Percentiles rank a stretch among this genome's conserved stretches.
Conservation (phyloP, 1,284 basidiomycete species). For the Grifola frondosa region DNA sequence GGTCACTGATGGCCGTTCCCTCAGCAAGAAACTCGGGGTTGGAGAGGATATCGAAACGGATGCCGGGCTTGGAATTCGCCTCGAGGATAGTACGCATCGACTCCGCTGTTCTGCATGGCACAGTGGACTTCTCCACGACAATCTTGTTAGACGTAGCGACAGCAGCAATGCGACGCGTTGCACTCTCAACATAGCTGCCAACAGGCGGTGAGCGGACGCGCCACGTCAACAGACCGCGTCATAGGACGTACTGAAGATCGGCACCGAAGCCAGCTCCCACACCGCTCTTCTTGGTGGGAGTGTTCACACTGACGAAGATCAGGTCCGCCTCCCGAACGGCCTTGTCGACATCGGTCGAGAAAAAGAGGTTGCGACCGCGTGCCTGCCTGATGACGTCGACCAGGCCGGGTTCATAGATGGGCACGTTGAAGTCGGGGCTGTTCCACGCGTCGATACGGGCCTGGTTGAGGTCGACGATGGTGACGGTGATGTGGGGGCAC, state of each 20-base stretch:
- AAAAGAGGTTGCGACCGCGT: constrained; percentile 95
- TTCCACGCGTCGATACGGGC: constrained; percentile 97
- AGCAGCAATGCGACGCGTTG: constrained; percentile 92
- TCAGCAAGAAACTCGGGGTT: constrained; percentile 99
- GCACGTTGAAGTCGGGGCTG: constrained; percentile 68
- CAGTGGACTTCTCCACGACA: constrained; percentile 99
- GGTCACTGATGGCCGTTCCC: constrained; percentile 92
- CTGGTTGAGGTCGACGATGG: constrained; percentile 97
- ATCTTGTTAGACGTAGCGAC: constrained; percentile 94
- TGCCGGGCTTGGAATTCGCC: constrained; percentile 91
- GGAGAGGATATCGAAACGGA: constrained; percentile 96
- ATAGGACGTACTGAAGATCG: constrained; percentile 79
- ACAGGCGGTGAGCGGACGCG: neutral
- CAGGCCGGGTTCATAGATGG: constrained; percentile 98
- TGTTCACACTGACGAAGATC: constrained; percentile 91
- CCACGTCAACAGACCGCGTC: neutral
- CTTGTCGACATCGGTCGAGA: constrained; percentile 93
- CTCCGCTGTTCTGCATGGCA: constrained; percentile 96
- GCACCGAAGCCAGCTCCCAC: constrained; percentile 97
- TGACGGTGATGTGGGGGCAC: constrained; percentile 93
- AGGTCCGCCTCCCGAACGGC: constrained; percentile 91
- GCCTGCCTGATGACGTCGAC: constrained; percentile 88
- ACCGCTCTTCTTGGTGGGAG: constrained; percentile 97
- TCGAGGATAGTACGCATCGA: constrained; percentile 99
- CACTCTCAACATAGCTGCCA: constrained; percentile 89